phyloP scores from a whole-genome alignment of 106 monocot genomes.

The Dactylorhiza incarnata region DNA sequence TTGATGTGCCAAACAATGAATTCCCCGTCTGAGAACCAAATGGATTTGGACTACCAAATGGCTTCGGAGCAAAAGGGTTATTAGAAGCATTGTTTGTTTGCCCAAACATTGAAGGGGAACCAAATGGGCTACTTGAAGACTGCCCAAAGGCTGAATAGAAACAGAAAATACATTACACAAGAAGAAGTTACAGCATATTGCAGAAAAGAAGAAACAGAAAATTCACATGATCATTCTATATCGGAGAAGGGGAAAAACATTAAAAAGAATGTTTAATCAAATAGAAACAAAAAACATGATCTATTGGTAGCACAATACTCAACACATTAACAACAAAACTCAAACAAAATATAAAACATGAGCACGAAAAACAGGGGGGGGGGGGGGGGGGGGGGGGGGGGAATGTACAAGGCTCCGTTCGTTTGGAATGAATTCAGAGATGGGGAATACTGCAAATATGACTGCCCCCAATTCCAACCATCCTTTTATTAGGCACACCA shows the following conservation, averaged over 20 bases:
- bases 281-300: background rate
- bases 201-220: background rate
- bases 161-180: background rate
- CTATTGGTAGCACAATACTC: background rate
- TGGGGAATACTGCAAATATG: too few species aligned
- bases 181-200: background rate
- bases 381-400: too few species aligned
- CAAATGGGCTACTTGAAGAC: slow-evolving; percentile 63
- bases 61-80: slow-evolving; percentile 63
- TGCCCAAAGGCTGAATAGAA: slow-evolving; percentile 69
- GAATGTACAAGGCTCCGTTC: background rate
- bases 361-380: background rate
- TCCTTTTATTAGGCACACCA: too few species aligned
- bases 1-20: slow-evolving; percentile 71
- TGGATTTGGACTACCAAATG: slow-evolving; percentile 61
- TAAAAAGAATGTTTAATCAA: background rate
- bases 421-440: too few species aligned
- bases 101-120: slow-evolving; percentile 62
- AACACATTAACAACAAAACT: background rate
- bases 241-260: background rate
- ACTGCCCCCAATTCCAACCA: too few species aligned
- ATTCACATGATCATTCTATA: background rate
- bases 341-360: background rate
- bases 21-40: slow-evolving; percentile 61
- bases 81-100: slow-evolving; percentile 33